These are phyloP conservation scores for Ustilago bromivora DNA, from an alignment of 1,284 basidiomycete genomes.

Conservation along the genomic window DNA sequence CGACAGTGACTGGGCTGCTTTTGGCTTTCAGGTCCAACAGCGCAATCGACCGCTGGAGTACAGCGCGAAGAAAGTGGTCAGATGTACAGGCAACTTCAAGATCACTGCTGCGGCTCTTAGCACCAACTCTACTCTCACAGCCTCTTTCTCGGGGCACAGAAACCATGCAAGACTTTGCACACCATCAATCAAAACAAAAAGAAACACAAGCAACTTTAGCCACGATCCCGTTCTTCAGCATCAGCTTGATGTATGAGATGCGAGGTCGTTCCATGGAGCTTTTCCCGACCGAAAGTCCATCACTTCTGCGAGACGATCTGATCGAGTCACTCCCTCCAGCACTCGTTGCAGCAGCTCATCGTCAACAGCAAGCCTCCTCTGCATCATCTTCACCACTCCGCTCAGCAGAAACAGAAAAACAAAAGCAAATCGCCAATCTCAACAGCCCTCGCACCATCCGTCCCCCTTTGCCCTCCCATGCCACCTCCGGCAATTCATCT, in stretches of 20 bases:
- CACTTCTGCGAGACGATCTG: conserved; percentile 22
- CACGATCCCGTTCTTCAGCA: conserved; percentile 42
- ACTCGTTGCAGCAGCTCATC: conserved; percentile 19
- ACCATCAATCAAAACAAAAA: conserved; percentile 1
- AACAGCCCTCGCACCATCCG: conserved; percentile 19
- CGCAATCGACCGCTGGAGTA: conserved; percentile 47
- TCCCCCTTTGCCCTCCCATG: not conserved
- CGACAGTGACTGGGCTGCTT: conserved; percentile 45
- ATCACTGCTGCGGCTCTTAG: conserved; percentile 34
- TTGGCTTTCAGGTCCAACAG: conserved; percentile 50
- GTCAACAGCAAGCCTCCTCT: not conserved
- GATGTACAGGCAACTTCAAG: conserved; percentile 38
- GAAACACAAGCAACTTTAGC: conserved; percentile 27
- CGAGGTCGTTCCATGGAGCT: conserved; percentile 25
- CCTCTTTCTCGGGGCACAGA: not conserved
- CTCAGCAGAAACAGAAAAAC: conserved; percentile 19
- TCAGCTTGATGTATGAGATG: conserved; percentile 48
- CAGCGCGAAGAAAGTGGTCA: conserved; percentile 39
- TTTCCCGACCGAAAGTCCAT: not conserved
- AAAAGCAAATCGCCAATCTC: conserved; percentile 32
- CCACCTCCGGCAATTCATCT: not conserved
- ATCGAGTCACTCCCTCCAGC: conserved; percentile 21
- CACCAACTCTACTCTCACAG: conserved; percentile 16
- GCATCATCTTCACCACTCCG: not conserved
- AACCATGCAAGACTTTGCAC: conserved; percentile 14